Conservation (phyloP, 768 basidiomycete genomes). For the Termitomyces sp. region DNA sequence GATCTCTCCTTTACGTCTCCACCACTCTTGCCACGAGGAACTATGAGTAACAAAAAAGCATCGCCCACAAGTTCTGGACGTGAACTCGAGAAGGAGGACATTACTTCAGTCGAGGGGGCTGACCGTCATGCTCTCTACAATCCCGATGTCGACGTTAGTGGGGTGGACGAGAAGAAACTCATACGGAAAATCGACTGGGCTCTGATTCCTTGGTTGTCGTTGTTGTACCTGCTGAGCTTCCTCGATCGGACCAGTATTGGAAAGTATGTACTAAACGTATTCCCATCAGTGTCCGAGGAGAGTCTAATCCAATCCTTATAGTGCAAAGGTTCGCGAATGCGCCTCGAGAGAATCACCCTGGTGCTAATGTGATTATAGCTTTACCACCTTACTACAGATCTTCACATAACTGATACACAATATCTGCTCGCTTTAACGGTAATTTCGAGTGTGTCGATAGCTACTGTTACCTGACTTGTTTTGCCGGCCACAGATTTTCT, state of each 20-base stretch:
- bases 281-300: conserved; percentile 7
- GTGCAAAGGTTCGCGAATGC: conserved; percentile 40
- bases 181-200: conserved; percentile 67
- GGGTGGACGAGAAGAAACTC: conserved; percentile 66
- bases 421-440: conserved; percentile 66
- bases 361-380: conserved; percentile 39
- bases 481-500: conserved; percentile 34
- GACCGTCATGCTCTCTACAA: conserved; percentile 34
- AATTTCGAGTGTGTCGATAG: background rate
- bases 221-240: conserved; percentile 78
- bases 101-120: conserved; percentile 22
- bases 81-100: conserved; percentile 30
- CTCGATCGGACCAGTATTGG: conserved; percentile 50
- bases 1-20: background rate
- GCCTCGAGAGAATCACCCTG: background rate
- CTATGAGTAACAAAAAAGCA: conserved; percentile 13
- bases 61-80: conserved; percentile 17
- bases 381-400: conserved; percentile 56
- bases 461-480: conserved; percentile 1
- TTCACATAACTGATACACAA: conserved; percentile 63
- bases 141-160: conserved; percentile 55
- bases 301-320: conserved; percentile 20
- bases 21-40: conserved; percentile 6
- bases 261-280: conserved; percentile 38
- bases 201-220: conserved; percentile 70